Evolutionary conservation across 805 yeast species (phyloP).

Genomic region (Yamadazyma kitorensis): DNA sequence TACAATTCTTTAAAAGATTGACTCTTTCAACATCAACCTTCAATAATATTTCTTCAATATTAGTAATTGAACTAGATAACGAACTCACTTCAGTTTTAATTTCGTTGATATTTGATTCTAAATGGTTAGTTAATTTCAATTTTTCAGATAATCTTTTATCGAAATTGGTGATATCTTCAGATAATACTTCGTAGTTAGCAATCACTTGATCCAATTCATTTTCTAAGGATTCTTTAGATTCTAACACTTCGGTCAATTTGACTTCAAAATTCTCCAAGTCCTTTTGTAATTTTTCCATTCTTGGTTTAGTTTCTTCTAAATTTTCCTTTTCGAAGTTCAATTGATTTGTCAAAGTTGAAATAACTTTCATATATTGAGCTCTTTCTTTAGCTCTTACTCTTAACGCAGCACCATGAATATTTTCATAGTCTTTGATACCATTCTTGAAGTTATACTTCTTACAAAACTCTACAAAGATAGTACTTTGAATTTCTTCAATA

Average conservation of each 20-base stretch:
- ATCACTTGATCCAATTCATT: conserved; percentile 21
- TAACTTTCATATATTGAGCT: conserved; percentile 58
- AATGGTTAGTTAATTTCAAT: conserved; percentile 25
- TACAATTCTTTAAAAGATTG: conserved; percentile 65
- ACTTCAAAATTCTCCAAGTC: conserved; percentile 37
- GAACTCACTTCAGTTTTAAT: conserved; percentile 27
- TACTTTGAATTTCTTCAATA: conserved; percentile 34
- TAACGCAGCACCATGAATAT: conserved; percentile 55
- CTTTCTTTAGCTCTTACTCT: conserved; percentile 60
- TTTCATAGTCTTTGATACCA: conserved; percentile 67
- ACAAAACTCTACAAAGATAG: conserved; percentile 56
- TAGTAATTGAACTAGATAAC: conserved; percentile 31
- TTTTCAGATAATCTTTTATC: conserved; percentile 14
- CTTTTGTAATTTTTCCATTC: conserved; percentile 43
- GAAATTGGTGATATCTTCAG: conserved; percentile 17
- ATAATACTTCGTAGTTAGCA: conserved; percentile 26
- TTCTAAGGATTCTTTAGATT: conserved; percentile 29
- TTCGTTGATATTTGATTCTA: conserved; percentile 37
- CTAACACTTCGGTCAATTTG: conserved; percentile 27
- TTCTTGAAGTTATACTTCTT: conserved; percentile 47
- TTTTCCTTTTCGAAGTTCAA: conserved; percentile 65
- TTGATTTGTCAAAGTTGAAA: conserved; percentile 58
- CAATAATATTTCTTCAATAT: conserved; percentile 52
- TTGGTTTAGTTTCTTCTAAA: conserved; percentile 44
- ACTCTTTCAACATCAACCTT: conserved; percentile 54